A percentile compares a stretch with the other conserved stretches of the same genome.
Evolutionary conservation across 345 rosid species (phyloP).

Genomic region (Acer campestre): DNA sequence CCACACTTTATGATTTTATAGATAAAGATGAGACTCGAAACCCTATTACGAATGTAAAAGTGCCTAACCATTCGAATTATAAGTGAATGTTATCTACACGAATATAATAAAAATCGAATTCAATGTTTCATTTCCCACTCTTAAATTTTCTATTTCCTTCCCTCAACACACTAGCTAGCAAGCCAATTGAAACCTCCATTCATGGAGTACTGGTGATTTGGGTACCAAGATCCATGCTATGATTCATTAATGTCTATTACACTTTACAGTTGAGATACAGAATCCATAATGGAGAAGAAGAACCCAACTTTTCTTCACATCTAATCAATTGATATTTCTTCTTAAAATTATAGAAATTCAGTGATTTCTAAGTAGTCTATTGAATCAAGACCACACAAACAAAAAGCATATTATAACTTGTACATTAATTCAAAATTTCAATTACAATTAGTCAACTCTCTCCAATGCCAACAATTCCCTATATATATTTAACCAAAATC

Average conservation of each 20-base stretch:
- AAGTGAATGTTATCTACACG: too few species aligned
- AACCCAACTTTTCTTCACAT: conserved; percentile 19
- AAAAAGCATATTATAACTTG: conserved; percentile 19
- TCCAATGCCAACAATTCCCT: background rate
- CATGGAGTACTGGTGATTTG: too few species aligned
- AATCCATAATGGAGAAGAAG: background rate
- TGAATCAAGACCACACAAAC: conserved; percentile 23
- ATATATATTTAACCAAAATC: conserved; percentile 8
- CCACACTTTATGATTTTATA: too few species aligned
- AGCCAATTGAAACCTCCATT: too few species aligned
- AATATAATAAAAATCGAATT: too few species aligned
- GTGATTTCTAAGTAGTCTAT: conserved; percentile 7
- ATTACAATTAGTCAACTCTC: conserved; percentile 19
- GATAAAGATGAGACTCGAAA: too few species aligned
- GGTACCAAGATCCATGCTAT: background rate
- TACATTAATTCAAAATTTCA: conserved; percentile 11
- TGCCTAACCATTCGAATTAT: too few species aligned
- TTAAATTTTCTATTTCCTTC: background rate
- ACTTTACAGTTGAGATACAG: conserved; percentile 1
- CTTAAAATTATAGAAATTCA: background rate
- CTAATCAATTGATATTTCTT: conserved; percentile 18
- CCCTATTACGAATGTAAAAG: too few species aligned
- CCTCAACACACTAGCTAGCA: too few species aligned
- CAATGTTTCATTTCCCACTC: background rate
- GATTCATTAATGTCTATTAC: background rate